These are phyloP conservation scores for Sporothrix variecibatus DNA, from an alignment of 2,329 filamentous ascomycete species.

Conservation along the genomic window DNA sequence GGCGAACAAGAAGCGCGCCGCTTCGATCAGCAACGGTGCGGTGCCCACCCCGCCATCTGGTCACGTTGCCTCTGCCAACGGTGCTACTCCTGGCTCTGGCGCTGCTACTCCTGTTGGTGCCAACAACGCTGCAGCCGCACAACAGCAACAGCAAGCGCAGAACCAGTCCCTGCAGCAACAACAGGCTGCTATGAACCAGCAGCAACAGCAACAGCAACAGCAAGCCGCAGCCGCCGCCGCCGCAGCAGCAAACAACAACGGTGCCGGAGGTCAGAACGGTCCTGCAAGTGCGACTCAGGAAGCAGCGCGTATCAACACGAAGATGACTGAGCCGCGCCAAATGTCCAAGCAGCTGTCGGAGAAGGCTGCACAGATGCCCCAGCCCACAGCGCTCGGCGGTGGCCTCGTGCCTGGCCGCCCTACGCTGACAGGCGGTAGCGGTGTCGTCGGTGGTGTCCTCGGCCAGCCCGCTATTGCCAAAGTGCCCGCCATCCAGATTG, in stretches of 20 bases:
- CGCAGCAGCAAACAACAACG: slow-evolving; percentile 2
- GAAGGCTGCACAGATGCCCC: slow-evolving; percentile 67
- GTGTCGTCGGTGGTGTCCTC: slow-evolving; percentile 78
- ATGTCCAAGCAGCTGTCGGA: slow-evolving; percentile 78
- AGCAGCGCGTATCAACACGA: slow-evolving; percentile 33
- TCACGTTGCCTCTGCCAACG: slow-evolving; percentile 19
- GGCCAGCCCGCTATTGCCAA: slow-evolving; percentile 82
- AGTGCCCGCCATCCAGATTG: slow-evolving; percentile 79
- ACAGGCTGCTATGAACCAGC: slow-evolving; percentile 59
- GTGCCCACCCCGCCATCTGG: slow-evolving; percentile 24
- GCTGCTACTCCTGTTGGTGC: slow-evolving; percentile 19
- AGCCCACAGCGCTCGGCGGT: slow-evolving; percentile 70
- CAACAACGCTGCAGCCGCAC: slow-evolving; percentile 24
- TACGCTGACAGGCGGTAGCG: slow-evolving; percentile 78
- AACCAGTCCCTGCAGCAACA: slow-evolving; percentile 32
- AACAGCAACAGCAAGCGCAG: slow-evolving; percentile 23
- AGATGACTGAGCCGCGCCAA: slow-evolving; percentile 66
- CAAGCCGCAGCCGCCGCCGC: slow-evolving; percentile 43
- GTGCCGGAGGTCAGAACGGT: neutral
- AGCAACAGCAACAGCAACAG: slow-evolving; percentile 71
- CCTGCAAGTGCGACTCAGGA: neutral
- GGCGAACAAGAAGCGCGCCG: slow-evolving; percentile 46
- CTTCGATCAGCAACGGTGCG: slow-evolving; percentile 26
- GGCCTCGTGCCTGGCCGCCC: slow-evolving; percentile 68
- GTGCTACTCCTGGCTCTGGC: neutral